phyloP scores from a whole-genome alignment of 805 yeast genomes.

The Lipomyces kockii region DNA sequence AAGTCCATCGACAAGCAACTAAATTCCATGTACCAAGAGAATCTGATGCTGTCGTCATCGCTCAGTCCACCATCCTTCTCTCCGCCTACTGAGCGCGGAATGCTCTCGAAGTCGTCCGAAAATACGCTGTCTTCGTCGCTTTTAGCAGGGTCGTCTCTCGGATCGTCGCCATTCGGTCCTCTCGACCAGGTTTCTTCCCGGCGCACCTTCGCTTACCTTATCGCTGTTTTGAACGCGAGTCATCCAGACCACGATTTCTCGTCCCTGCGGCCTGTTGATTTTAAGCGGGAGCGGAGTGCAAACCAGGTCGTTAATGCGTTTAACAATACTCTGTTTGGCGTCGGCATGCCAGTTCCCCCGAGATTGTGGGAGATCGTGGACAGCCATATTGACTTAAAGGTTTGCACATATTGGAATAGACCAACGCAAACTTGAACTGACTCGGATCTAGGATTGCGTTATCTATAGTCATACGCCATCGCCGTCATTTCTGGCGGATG shows the following conservation, averaged over 20 bases:
- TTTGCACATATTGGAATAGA: slow-evolving; percentile 45
- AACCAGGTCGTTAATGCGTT: slow-evolving; percentile 61
- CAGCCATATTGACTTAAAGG: slow-evolving; percentile 76
- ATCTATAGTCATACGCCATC: slow-evolving; percentile 46
- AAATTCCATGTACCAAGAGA: slow-evolving; percentile 52
- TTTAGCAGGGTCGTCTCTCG: slow-evolving; percentile 39
- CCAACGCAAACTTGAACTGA: not conserved
- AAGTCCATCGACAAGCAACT: slow-evolving; percentile 84
- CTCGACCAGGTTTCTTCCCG: slow-evolving; percentile 82
- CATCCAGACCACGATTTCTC: slow-evolving; percentile 97
- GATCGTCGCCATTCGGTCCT: slow-evolving; percentile 82
- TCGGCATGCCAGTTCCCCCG: slow-evolving; percentile 58
- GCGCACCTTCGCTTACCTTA: slow-evolving; percentile 85
- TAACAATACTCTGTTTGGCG: slow-evolving; percentile 73
- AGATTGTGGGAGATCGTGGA: slow-evolving; percentile 91
- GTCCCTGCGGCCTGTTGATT: slow-evolving; percentile 77
- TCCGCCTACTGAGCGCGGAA: slow-evolving; percentile 37
- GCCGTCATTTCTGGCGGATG: slow-evolving; percentile 68
- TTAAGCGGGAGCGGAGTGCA: slow-evolving; percentile 54
- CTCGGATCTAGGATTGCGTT: slow-evolving; percentile 27
- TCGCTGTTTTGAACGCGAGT: slow-evolving; percentile 86
- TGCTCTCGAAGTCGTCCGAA: slow-evolving; percentile 20
- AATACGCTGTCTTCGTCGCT: slow-evolving; percentile 13
- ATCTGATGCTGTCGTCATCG: slow-evolving; percentile 35
- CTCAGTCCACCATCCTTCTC: slow-evolving; percentile 37